phyloP scores from a whole-genome alignment of 192 early-diverging fungal species.

The Phlyctochytrium bullatum region DNA sequence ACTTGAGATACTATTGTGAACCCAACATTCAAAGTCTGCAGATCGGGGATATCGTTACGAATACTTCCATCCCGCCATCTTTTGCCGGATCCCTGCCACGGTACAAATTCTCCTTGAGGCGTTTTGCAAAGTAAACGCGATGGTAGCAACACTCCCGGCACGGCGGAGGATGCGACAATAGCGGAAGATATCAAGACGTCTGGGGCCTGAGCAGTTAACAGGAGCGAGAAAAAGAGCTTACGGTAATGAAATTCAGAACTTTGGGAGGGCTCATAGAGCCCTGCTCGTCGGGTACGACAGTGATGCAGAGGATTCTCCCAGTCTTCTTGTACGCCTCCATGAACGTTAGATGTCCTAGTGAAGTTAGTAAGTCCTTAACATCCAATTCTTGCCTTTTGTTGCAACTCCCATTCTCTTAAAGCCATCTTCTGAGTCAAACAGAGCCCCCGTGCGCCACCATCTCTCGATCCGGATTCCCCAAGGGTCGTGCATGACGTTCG shows the following conservation, averaged over 20 bases:
- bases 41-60: constrained; percentile 67
- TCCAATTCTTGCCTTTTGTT: constrained; percentile 31
- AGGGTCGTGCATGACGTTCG: constrained; percentile 16
- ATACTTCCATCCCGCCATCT: constrained; percentile 88
- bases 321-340: constrained; percentile 86
- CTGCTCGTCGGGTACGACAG: constrained; percentile 71
- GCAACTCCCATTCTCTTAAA: constrained; percentile 25
- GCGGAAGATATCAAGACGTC: constrained; percentile 86
- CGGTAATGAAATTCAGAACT: constrained; percentile 84
- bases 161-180: constrained; percentile 78
- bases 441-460: constrained; percentile 28
- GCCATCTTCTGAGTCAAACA: constrained; percentile 34
- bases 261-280: constrained; percentile 65
- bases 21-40: constrained; percentile 27
- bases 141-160: constrained; percentile 81
- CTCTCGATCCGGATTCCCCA: constrained; percentile 28
- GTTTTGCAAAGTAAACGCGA: constrained; percentile 80
- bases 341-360: constrained; percentile 77
- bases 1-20: constrained; percentile 40
- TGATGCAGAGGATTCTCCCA: constrained; percentile 82
- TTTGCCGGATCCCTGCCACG: constrained; percentile 68
- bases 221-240: constrained; percentile 44
- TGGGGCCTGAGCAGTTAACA: constrained; percentile 23
- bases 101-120: constrained; percentile 51
- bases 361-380: too few relatives aligned